These are phyloP conservation scores for Starmera caribaea DNA, from an alignment of 805 yeast genomes.

Conservation along the genomic window DNA sequence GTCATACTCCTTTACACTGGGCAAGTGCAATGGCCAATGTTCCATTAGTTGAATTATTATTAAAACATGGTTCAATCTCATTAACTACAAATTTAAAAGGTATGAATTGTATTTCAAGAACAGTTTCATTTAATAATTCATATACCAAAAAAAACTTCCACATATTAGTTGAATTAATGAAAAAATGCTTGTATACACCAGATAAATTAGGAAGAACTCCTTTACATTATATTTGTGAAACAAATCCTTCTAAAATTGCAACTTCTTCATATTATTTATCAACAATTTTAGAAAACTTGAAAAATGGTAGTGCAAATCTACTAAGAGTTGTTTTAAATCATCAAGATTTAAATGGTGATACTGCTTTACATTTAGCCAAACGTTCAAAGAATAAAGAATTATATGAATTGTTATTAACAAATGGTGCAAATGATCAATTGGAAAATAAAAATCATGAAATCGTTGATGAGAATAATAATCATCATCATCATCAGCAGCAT, in stretches of 20 bases:
- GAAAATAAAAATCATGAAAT: conserved; percentile 9
- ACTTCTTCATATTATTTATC: conserved; percentile 48
- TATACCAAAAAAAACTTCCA: conserved; percentile 53
- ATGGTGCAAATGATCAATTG: conserved; percentile 32
- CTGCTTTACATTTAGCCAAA: conserved; percentile 74
- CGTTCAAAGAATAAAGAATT: conserved; percentile 40
- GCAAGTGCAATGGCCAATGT: conserved; percentile 71
- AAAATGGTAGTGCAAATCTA: conserved; percentile 29
- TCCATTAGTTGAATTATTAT: conserved; percentile 45
- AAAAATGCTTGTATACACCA: conserved; percentile 59
- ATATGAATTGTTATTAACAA: conserved; percentile 30
- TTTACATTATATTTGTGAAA: conserved; percentile 54
- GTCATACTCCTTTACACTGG: conserved; percentile 80
- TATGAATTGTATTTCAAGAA: conserved; percentile 59
- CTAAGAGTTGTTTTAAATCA: conserved; percentile 58
- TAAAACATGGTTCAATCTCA: conserved; percentile 56
- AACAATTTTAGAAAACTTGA: conserved; percentile 33
- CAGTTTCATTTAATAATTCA: conserved; percentile 65
- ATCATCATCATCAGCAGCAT: no score
- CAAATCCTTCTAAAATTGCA: conserved; percentile 38
- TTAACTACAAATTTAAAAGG: conserved; percentile 44
- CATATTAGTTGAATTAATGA: conserved; percentile 47
- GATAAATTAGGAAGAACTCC: conserved; percentile 68
- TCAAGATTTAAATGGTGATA: conserved; percentile 76
- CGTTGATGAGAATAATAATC: neutral